These are phyloP conservation scores for Nicotiana noctiflora DNA, from an alignment of 257 asterid genomes.

Conservation along the genomic window DNA sequence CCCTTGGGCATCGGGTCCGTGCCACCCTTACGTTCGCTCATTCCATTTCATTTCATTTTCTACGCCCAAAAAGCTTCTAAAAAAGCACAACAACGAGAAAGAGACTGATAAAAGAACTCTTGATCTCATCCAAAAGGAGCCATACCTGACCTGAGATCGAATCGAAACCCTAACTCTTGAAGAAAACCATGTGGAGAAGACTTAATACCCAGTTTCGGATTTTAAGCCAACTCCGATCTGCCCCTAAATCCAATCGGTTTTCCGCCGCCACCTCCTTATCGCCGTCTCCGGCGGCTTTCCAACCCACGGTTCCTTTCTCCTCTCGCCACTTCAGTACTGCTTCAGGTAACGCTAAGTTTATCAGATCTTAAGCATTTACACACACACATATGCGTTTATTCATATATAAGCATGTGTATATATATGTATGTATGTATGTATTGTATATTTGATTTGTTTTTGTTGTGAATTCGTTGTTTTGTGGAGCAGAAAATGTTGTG, in stretches of 20 bases:
- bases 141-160: constrained; percentile 48
- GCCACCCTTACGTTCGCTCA: not conserved
- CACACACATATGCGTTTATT: not conserved
- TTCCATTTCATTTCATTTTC: not conserved
- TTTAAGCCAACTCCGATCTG: constrained; percentile 46
- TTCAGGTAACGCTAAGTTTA: constrained; percentile 52
- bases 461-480: not conserved
- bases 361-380: constrained; percentile 1
- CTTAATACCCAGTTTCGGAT: constrained; percentile 46
- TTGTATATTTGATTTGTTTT: not conserved
- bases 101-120: not conserved
- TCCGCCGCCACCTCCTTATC: constrained; percentile 20
- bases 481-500: constrained; percentile 33
- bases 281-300: constrained; percentile 24
- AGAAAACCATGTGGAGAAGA: constrained; percentile 71
- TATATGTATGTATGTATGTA: not conserved
- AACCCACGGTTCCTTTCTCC: constrained; percentile 29
- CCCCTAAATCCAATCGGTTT: constrained; percentile 28
- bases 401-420: too few species aligned
- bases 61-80: not conserved
- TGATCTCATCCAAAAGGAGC: constrained; percentile 16
- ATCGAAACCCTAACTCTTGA: constrained; percentile 19
- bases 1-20: constrained; percentile 7
- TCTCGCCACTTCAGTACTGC: constrained; percentile 42
- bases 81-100: not conserved